Percentiles rank a stretch among this genome's conserved stretches.
Evolutionary conservation across 2,329 filamentous ascomycete genomes (phyloP).

Genomic region (Ophiostoma fasciatum): DNA sequence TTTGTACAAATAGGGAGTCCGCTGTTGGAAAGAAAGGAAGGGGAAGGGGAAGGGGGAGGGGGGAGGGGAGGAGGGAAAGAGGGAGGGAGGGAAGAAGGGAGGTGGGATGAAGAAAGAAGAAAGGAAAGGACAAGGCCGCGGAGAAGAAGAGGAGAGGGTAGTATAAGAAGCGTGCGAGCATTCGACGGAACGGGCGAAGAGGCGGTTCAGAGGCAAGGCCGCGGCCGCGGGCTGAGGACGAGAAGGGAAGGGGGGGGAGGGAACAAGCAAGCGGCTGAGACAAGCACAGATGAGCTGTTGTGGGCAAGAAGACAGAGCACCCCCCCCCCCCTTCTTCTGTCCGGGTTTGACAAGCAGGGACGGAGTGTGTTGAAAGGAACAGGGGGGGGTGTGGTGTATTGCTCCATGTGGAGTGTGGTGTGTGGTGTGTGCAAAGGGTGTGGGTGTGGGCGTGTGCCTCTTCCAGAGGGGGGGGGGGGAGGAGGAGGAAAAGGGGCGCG

Average conservation of each 20-base stretch:
- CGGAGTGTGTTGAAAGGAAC: too few species aligned
- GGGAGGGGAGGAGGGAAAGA: too few species aligned
- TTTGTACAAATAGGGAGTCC: background rate
- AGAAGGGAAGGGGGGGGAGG: background rate
- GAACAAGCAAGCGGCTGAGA: constrained; percentile 8
- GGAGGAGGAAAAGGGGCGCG: background rate
- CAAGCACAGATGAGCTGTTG: constrained; percentile 3
- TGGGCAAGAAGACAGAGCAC: background rate
- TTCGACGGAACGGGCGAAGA: background rate
- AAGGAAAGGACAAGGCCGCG: constrained; percentile 1
- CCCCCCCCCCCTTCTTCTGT: background rate
- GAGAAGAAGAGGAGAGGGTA: constrained; percentile 7
- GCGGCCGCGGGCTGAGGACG: background rate
- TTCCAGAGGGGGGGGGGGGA: background rate
- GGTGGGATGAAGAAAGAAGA: too few species aligned
- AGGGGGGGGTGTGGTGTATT: too few species aligned
- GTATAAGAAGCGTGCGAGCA: constrained; percentile 7
- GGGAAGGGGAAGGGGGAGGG: background rate
- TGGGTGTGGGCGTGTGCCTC: too few species aligned
- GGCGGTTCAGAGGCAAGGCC: background rate
- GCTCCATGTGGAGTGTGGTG: too few species aligned
- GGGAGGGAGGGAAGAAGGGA: too few species aligned
- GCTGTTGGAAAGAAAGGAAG: background rate
- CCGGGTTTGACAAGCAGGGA: constrained; percentile 1
- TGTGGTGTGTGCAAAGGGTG: too few species aligned